A percentile compares a stretch with the other conserved stretches of the same genome.
Evolutionary conservation across 2,329 filamentous ascomycete genomes (phyloP).

Genomic region (Calonectria henricotiae): DNA sequence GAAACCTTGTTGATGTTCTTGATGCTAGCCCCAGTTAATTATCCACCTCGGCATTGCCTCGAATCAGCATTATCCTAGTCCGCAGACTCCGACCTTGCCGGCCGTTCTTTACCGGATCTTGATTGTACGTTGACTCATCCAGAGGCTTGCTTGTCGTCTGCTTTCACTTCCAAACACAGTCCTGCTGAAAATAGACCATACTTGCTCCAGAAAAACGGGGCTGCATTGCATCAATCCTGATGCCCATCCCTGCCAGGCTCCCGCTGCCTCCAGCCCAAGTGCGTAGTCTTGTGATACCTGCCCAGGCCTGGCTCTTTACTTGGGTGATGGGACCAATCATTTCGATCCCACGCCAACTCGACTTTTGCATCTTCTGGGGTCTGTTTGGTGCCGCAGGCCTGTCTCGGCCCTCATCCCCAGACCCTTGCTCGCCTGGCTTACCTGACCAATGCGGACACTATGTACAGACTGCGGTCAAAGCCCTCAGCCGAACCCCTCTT

Average conservation of each 20-base stretch:
- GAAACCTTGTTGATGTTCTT: slow-evolving; percentile 47
- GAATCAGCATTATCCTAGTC: slow-evolving; percentile 40
- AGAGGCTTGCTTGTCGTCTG: slow-evolving; percentile 31
- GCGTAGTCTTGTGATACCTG: slow-evolving; percentile 51
- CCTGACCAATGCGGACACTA: slow-evolving; percentile 35
- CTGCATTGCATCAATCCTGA: slow-evolving; percentile 53
- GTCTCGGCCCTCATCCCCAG: slow-evolving; percentile 50
- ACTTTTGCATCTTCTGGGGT: slow-evolving; percentile 39
- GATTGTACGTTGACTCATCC: slow-evolving; percentile 15
- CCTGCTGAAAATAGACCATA: slow-evolving; percentile 48
- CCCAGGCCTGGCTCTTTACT: slow-evolving; percentile 37
- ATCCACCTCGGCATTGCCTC: slow-evolving; percentile 49
- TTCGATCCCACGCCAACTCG: slow-evolving; percentile 39
- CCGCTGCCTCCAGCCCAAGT: slow-evolving; percentile 34
- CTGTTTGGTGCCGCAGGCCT: slow-evolving; percentile 49
- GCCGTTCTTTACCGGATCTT: slow-evolving; percentile 21
- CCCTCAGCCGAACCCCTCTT: slow-evolving; percentile 35
- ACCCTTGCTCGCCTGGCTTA: slow-evolving; percentile 45
- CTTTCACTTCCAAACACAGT: slow-evolving; percentile 36
- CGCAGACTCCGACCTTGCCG: slow-evolving; percentile 35
- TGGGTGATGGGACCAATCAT: slow-evolving; percentile 50
- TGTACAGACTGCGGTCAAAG: slow-evolving; percentile 32
- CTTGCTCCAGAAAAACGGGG: slow-evolving; percentile 49
- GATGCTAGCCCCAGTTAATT: slow-evolving; percentile 38
- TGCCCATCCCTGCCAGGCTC: slow-evolving; percentile 45